phyloP scores from a whole-genome alignment of 495 filamentous ascomycete genomes.

The Pyrenopolyporus hunteri region DNA sequence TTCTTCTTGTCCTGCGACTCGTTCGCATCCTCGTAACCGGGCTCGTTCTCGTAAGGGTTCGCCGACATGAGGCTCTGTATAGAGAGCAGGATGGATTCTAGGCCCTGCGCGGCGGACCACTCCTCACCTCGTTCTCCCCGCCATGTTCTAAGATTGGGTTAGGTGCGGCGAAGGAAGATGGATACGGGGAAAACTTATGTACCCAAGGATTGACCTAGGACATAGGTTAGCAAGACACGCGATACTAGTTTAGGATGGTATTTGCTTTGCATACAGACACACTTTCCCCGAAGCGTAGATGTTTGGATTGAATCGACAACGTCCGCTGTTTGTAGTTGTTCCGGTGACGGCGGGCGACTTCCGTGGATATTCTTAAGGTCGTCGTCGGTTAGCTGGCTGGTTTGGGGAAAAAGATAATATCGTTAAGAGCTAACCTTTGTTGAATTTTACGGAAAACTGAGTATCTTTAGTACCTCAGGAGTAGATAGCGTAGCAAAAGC shows the following conservation, averaged over 20 bases:
- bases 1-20: slow-evolving; percentile 71
- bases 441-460: slow-evolving; percentile 71
- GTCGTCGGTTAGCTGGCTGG: slow-evolving; percentile 8
- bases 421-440: slow-evolving; percentile 58
- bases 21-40: slow-evolving; percentile 82
- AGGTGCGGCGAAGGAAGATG: slow-evolving; percentile 23
- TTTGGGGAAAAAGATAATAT: background rate
- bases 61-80: slow-evolving; percentile 95
- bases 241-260: too few species aligned
- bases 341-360: slow-evolving; percentile 77
- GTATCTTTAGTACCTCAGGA: slow-evolving; percentile 33
- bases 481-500: background rate
- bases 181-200: slow-evolving; percentile 32
- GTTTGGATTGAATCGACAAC: slow-evolving; percentile 93
- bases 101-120: slow-evolving; percentile 94
- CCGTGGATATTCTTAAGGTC: slow-evolving; percentile 77
- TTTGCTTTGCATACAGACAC: slow-evolving; percentile 69
- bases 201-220: slow-evolving; percentile 88
- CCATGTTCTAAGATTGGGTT: slow-evolving; percentile 77
- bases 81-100: slow-evolving; percentile 92
- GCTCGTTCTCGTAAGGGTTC: slow-evolving; percentile 96
- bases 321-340: slow-evolving; percentile 84
- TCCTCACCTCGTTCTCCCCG: slow-evolving; percentile 85
- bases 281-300: slow-evolving; percentile 92
- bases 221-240: slow-evolving; percentile 20